Conservation (phyloP, 768 basidiomycete species). For the Mycena galopus region DNA sequence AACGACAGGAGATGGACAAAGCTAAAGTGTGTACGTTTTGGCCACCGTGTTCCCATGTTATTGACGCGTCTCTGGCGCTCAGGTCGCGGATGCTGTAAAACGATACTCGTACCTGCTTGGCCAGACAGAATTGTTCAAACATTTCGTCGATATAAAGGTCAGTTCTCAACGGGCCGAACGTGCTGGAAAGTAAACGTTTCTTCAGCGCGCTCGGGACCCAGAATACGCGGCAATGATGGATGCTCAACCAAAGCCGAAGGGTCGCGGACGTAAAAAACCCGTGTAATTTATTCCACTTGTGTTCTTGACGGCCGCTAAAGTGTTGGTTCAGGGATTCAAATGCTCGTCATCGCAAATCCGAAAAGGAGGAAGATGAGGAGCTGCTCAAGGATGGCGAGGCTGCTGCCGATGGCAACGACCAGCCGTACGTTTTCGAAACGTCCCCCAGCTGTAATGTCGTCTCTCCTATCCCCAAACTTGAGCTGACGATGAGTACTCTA, state of each 20-base stretch:
- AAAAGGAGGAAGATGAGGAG: slow-evolving; percentile 99
- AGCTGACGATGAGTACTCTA: slow-evolving; percentile 48
- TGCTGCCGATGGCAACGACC: slow-evolving; percentile 85
- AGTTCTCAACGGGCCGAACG: slow-evolving; percentile 19
- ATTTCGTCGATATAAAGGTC: slow-evolving; percentile 97
- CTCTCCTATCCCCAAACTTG: neutral
- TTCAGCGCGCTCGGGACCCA: slow-evolving; percentile 88
- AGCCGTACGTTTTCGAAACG: slow-evolving; percentile 94
- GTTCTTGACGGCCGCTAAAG: neutral
- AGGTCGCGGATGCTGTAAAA: slow-evolving; percentile 95
- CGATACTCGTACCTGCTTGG: slow-evolving; percentile 98
- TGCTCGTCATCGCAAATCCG: slow-evolving; percentile 92
- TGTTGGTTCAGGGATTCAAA: slow-evolving; percentile 69
- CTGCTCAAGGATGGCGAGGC: slow-evolving; percentile 88
- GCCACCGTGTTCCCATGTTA: neutral
- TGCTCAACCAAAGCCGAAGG: slow-evolving; percentile 87
- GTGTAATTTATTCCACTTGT: slow-evolving; percentile 53
- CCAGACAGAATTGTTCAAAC: slow-evolving; percentile 97
- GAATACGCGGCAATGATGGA: slow-evolving; percentile 93
- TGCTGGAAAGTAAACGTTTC: neutral
- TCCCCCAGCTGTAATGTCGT: slow-evolving; percentile 83
- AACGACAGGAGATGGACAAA: slow-evolving; percentile 89
- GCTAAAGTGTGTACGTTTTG: slow-evolving; percentile 71
- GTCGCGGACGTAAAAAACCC: slow-evolving; percentile 87
- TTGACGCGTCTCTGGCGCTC: slow-evolving; percentile 30